Evolutionary conservation across 176 grass and related monocot species (phyloP), one percentile per base, ranked within the genome.

Genomic region (Bonia amplexicaulis): DNA sequence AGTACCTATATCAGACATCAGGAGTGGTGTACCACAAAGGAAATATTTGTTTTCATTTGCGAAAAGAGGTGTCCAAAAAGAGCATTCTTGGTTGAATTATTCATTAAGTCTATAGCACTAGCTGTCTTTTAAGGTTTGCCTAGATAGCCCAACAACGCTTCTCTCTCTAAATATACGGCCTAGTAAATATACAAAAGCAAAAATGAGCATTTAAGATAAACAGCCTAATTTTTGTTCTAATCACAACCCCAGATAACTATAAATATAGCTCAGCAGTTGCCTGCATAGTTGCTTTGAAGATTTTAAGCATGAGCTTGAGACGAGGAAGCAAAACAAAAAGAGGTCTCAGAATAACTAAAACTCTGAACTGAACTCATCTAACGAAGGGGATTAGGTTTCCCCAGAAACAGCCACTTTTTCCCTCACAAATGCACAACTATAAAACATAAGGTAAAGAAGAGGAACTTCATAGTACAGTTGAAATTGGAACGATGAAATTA

Each of bases 31-130:
- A 76, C 51, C 12, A 12, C 4, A 72, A 76, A 53, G 37, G 52
- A 65, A 88, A 71, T 47, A 73, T 62, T 48, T 60, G 20, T 39
- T 82, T 82, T 40, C 29, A 41, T 73, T 53, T 66, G 49, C 59
- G 37, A 68, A 70, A 82, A 82, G 58, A 75, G 49, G 17, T 1
- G 3, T 39, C 29, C 11, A 55, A 75, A 75, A 74, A 37, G 16
- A 16, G 5, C 6, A 16, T 20, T 75, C 49, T 75, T 55, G 29
- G 17, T 37, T 7, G 9, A 41, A 74, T 35, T 51, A 82, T n/a
- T n/a, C n/a, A n/a, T n/a, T n/a, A n/a, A n/a, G n/a, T n/a, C n/a
- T n/a, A n/a, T n/a, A n/a, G 47, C 47, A 25, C n/a, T 12, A 61
- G 13, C 25, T 37, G 7, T 29, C 27, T 12, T 51, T 12, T 51